phyloP scores from a whole-genome alignment of 805 yeast species.

The Candida insectorum region DNA sequence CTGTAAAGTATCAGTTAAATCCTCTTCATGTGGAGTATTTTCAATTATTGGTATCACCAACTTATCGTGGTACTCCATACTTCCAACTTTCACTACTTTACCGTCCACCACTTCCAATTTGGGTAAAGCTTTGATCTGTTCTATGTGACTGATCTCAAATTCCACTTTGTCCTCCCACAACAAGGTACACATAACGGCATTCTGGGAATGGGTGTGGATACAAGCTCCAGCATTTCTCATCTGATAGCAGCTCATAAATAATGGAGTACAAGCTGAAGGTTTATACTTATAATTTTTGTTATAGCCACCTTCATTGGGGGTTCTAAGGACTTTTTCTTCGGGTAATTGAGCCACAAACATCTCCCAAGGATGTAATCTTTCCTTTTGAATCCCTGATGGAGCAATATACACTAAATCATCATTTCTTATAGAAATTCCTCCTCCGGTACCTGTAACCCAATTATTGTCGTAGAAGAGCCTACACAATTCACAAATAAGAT shows the following conservation, averaged over 20 bases:
- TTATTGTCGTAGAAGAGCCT: slow-evolving; percentile 70
- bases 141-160: slow-evolving; percentile 76
- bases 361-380: slow-evolving; percentile 75
- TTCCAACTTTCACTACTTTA: slow-evolving; percentile 57
- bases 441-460: slow-evolving; percentile 97
- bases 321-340: slow-evolving; percentile 49
- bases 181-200: slow-evolving; percentile 78
- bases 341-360: slow-evolving; percentile 71
- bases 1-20: slow-evolving; percentile 63
- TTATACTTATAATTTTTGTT: slow-evolving; percentile 49
- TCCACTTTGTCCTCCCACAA: slow-evolving; percentile 58
- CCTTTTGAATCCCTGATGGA: slow-evolving; percentile 97
- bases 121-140: slow-evolving; percentile 92
- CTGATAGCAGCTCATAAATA: slow-evolving; percentile 70
- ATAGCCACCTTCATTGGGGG: slow-evolving; percentile 50
- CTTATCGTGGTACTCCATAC: slow-evolving; percentile 68
- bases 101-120: slow-evolving; percentile 31
- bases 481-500: slow-evolving; percentile 79
- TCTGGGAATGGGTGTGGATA: slow-evolving; percentile 90
- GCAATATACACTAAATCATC: slow-evolving; percentile 66
- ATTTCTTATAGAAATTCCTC: slow-evolving; percentile 77
- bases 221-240: slow-evolving; percentile 82
- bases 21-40: slow-evolving; percentile 86
- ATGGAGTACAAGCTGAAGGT: slow-evolving; percentile 93
- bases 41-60: slow-evolving; percentile 87